A percentile compares a stretch with the other conserved stretches of the same genome.
These are phyloP conservation scores for Gastrodia elata DNA, from an alignment of 106 monocot genomes.

Conservation along the genomic window DNA sequence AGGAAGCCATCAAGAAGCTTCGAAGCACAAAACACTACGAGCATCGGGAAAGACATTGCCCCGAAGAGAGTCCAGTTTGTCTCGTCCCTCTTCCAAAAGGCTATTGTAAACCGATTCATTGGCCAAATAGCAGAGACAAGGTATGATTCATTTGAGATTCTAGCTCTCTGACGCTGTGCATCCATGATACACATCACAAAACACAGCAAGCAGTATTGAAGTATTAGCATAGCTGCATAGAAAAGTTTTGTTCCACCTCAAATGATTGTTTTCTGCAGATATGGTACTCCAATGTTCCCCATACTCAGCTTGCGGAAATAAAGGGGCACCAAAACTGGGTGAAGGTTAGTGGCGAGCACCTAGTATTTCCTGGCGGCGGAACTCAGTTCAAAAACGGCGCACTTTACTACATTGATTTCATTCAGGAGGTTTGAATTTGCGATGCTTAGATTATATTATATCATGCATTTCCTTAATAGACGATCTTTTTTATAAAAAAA, in stretches of 20 bases:
- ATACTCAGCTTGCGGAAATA: slow-evolving; percentile 54
- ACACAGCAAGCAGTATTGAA: too few species aligned
- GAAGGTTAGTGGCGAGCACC: slow-evolving; percentile 78
- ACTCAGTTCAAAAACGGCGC: slow-evolving; percentile 91
- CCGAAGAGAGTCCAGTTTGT: slow-evolving; percentile 61
- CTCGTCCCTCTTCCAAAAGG: slow-evolving; percentile 78
- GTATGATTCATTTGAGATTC: slow-evolving; percentile 17
- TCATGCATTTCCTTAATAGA: neutral
- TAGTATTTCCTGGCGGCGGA: slow-evolving; percentile 91
- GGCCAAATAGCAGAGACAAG: slow-evolving; percentile 89
- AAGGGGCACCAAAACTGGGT: slow-evolving; percentile 99
- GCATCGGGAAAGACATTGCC: slow-evolving; percentile 92
- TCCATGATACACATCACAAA: too few species aligned
- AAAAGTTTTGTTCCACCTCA: neutral
- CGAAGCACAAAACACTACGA: slow-evolving; percentile 64
- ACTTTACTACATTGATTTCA: slow-evolving; percentile 81
- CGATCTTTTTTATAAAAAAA: too few species aligned
- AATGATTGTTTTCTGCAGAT: slow-evolving; percentile 48
- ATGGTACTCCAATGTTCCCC: slow-evolving; percentile 93
- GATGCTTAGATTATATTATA: neutral
- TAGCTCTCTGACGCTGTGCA: neutral
- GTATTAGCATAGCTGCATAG: neutral
- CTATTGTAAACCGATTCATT: slow-evolving; percentile 54
- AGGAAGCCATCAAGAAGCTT: slow-evolving; percentile 57
- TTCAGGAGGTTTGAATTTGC: slow-evolving; percentile 51